Evolutionary conservation across 495 filamentous ascomycete species (phyloP).

Genomic region (Aspergillus campestris): DNA sequence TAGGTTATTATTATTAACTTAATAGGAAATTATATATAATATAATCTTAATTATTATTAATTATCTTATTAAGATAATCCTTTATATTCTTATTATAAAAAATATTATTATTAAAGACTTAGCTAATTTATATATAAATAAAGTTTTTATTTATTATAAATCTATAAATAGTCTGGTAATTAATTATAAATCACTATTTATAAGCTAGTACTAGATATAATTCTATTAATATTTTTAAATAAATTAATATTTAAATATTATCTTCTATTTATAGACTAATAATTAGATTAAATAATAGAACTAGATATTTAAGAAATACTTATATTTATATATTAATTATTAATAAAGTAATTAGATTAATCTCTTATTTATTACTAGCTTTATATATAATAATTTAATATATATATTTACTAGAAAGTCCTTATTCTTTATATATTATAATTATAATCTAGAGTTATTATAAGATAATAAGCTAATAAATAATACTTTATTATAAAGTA

Average conservation of each 20-base stretch:
- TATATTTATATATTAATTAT: constrained; percentile 4
- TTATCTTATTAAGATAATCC: neutral
- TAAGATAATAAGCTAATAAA: neutral
- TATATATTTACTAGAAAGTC: neutral
- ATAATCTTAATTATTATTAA: constrained; percentile 1
- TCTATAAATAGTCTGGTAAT: neutral
- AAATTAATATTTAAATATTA: neutral
- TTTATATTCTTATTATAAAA: neutral
- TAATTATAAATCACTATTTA: constrained; percentile 3
- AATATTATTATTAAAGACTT: neutral
- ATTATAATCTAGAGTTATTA: neutral
- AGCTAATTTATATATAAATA: constrained; percentile 4
- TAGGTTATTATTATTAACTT: neutral
- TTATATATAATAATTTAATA: constrained; percentile 4
- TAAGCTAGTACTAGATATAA: constrained; percentile 4
- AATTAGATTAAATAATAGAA: constrained; percentile 1
- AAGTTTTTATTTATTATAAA: constrained; percentile 1
- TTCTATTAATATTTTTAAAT: constrained; percentile 5
- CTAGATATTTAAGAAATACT: constrained; percentile 1
- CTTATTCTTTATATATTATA: neutral
- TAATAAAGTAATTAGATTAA: constrained; percentile 2
- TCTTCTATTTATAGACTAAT: constrained; percentile 3
- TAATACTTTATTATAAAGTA: neutral
- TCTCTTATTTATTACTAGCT: neutral
- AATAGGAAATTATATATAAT: neutral